Evolutionary conservation across 345 rosid genomes (phyloP).

Genomic region (Streptanthus diversifolius): DNA sequence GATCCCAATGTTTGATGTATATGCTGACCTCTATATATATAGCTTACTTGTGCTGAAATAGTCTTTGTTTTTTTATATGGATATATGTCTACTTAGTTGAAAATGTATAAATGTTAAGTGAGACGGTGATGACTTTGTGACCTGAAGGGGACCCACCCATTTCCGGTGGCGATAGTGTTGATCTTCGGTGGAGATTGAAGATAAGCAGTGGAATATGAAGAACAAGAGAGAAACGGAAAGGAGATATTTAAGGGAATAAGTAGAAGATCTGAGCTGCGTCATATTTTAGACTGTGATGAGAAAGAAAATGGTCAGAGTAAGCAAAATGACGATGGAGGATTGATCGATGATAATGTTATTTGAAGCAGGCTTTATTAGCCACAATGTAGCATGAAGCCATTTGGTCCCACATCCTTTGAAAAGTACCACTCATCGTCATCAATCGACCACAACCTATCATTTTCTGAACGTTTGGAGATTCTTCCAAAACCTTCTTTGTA

Average conservation of each 20-base stretch:
- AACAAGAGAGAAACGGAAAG: background rate
- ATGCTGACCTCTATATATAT: too few relatives aligned
- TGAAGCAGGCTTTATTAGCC: conserved; percentile 6
- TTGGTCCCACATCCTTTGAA: conserved; percentile 15
- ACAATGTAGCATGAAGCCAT: conserved; percentile 17
- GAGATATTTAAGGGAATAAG: background rate
- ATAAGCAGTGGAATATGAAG: conserved; percentile 6
- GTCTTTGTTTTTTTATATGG: too few relatives aligned
- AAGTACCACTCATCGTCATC: conserved; percentile 13
- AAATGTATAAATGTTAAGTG: too few relatives aligned
- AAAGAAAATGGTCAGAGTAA: background rate
- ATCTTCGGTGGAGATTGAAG: conserved; percentile 21
- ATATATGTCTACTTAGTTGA: too few relatives aligned
- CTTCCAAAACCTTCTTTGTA: conserved; percentile 11
- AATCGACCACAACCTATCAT: conserved; percentile 8
- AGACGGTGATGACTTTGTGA: conserved; percentile 64
- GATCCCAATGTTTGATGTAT: too few relatives aligned
- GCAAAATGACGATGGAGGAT: background rate
- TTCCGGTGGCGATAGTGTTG: conserved; percentile 41
- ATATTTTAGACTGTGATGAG: background rate
- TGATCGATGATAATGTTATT: background rate
- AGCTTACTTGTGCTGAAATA: too few relatives aligned
- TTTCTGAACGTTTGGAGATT: conserved; percentile 25
- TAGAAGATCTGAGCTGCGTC: conserved; percentile 25
- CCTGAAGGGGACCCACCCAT: conserved; percentile 87